Evolutionary conservation across 257 asterid genomes (phyloP), one percentile per base, ranked within the genome.

Genomic region (Capsicum pubescens): DNA sequence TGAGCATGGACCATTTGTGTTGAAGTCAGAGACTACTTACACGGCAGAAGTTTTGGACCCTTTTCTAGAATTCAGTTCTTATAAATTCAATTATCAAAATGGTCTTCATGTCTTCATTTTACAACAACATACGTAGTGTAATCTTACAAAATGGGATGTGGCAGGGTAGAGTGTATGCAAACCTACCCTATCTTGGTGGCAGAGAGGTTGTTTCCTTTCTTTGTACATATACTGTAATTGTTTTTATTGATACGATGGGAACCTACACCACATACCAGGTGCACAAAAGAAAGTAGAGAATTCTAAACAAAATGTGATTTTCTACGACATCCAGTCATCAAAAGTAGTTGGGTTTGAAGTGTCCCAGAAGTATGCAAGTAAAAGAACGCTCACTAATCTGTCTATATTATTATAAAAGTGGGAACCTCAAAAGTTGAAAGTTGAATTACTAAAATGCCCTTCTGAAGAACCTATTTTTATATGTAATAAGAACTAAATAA

Each of bases 211-310:
- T 8, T n/a, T 11, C 14, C 35, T n/a, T n/a, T n/a, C 0, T 60
- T n/a, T 60, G 6, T 48, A 6, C 58, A 50, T 72, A 72, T n/a
- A 71, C 11, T 46, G 59, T 50, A 11, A 19, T 46, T 48, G 11
- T 48, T 44, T 44, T 9, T 44, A 26, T 63, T 57, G 19, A 26
- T 63, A 63, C 11, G 3, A 70, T 44, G 79, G 57, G 56, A 19
- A 70, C 54, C 79, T 70, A n/a, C 80, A 71, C 58, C 15, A 48
- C 80, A n/a, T 46, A 48, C 35, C 58, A 10, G 58, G 39, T 71
- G n/a, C 48, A 71, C 48, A 48, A 48, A 70, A 72, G 39, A 12
- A 72, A 48, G 59, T 21, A 72, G 59, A 72, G 35, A 72, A 72
- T 72, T 50, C 39, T 71, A 71, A 44, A 71, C 36, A 46, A 71